Base-by-base conservation (phyloP, 495 filamentous ascomycete species). In the Talaromyces ruber region DNA sequence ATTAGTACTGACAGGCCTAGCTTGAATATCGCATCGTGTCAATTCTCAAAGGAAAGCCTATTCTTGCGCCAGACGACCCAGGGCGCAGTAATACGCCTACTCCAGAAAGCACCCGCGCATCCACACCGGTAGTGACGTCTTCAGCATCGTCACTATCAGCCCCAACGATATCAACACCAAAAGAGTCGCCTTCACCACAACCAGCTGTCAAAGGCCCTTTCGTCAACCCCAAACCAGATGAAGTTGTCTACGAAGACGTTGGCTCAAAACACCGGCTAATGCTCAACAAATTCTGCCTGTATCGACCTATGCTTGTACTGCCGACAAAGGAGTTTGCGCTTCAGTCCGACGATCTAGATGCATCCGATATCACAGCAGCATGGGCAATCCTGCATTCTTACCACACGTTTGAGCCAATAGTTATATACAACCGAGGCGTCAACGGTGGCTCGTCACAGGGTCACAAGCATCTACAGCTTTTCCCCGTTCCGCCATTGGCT, bases 321-420 rank as follows among this genome's bases (percentile, higher is more conserved):
- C 66, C 62, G 22, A 67, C 66, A 3, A 58, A 58, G 14, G 59
- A 45, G 7, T 51, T 52, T 30, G 67, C 61, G 8, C 68, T 68
- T 6, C 72, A 74, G 58, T 73, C 58, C 4, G 59, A 71, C 14
- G 70, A 70, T 29, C 67, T 76, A 24, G 66, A 74, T 43, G 28
- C n/a, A 6, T 14, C n/a, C 8, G 66, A 68, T 43, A 51, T 68
- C 26, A 45, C 45, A 18, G 65, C 54, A 14, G 66, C 61, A 58
- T 76, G 64, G 72, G 68, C 43, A 65, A 68, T 66, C 34, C 64
- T 58, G 55, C 65, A 52, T 37, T 66, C 65, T 45, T 39, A 51
- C 2, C 22, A 60, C 50, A 55, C 55, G 5, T 60, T 60, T 32
- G 62, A 50, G n/a, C 63, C 61, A 14, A 56, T 70, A 51, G 55